Conservation (phyloP, 192 early-diverging fungal species). For the Gonapodya prolifera region DNA sequence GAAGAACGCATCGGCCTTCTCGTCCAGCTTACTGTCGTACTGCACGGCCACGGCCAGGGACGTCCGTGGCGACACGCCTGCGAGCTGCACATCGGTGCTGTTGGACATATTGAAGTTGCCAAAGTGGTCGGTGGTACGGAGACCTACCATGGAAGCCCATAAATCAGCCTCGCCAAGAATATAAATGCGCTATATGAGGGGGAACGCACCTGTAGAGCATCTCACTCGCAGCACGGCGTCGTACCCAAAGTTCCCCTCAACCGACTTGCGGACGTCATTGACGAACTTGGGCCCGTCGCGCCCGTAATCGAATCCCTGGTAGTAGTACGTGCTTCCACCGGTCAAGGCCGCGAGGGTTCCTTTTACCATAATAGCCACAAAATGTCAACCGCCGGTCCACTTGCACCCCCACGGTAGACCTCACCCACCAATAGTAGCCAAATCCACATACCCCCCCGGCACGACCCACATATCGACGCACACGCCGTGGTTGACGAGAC, state of each 20-base stretch:
- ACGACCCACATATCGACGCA: conserved; percentile 85
- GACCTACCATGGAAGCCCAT: conserved; percentile 20
- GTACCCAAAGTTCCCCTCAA: conserved; percentile 69
- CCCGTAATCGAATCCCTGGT: conserved; percentile 64
- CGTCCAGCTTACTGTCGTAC: conserved; percentile 82
- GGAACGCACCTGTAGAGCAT: conserved; percentile 81
- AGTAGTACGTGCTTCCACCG: conserved; percentile 73
- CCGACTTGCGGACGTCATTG: conserved; percentile 56
- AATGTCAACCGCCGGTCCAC: not conserved
- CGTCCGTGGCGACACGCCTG: conserved; percentile 73
- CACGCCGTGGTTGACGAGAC: conserved; percentile 70
- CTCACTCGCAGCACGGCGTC: conserved; percentile 80
- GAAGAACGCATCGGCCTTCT: conserved; percentile 61
- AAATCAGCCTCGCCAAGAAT: not conserved
- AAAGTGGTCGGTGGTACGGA: conserved; percentile 72
- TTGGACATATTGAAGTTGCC: conserved; percentile 93
- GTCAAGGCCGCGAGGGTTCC: conserved; percentile 67
- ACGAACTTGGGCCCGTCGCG: conserved; percentile 60
- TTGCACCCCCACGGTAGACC: not conserved
- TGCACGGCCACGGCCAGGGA: conserved; percentile 69
- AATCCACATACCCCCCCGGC: conserved; percentile 75
- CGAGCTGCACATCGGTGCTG: conserved; percentile 82
- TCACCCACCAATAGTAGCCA: conserved; percentile 61
- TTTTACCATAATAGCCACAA: conserved; percentile 9
- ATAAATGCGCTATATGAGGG: not conserved